Base-by-base conservation (phyloP, 2,329 filamentous ascomycete genomes). In the Microsporum audouinii region DNA sequence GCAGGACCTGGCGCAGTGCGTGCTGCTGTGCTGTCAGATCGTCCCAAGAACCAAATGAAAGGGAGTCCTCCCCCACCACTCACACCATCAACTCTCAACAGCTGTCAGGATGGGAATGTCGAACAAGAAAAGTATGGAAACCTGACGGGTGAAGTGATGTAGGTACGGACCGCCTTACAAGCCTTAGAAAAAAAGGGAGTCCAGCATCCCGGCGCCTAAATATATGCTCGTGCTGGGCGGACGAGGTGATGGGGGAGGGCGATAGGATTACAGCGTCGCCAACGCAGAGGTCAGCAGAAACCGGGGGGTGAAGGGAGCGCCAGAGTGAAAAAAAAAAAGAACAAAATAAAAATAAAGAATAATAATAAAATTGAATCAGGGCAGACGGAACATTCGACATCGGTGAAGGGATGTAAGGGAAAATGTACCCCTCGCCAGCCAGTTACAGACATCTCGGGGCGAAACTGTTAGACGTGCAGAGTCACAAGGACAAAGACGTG, bases 271-370 rank as follows among this genome's bases (percentile, higher is more conserved):
- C 36, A 49, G 39, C 39, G 39, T 39, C 51, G 61, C 61, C 61
- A 63, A 59, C 61, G 47, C 61, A 63, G 61, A 56, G 59, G 61
- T 63, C 61, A 63, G 59, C 61, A 61, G 61, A 38, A 57, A 38
- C 39, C 14, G 39, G 39, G 39, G 8, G 38, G 29, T 31, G 27
- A 33, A 23, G 49, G 17, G 17, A 29, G 17, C 29, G 49, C 27
- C 10, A 53, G 12, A n/a, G 29, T 51, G 17, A 51, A 33, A 53
- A n/a, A 17, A 23, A 57, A 29, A 6, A n/a, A 10, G 7, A 36
- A 36, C 6, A 39, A 29, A 23, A 39, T 39, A 29, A 41, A 57
- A 39, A 14, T 6, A 56, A 36, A 56, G n/a, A 55, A 34, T 27
- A 55, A 10, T 7, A 33, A 36, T 3, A 56, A 23, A 59, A 59